Percentiles rank a stretch among this genome's conserved stretches.
Evolutionary conservation across 75 land plant species (phyloP).

Genomic region (Pinus taeda): DNA sequence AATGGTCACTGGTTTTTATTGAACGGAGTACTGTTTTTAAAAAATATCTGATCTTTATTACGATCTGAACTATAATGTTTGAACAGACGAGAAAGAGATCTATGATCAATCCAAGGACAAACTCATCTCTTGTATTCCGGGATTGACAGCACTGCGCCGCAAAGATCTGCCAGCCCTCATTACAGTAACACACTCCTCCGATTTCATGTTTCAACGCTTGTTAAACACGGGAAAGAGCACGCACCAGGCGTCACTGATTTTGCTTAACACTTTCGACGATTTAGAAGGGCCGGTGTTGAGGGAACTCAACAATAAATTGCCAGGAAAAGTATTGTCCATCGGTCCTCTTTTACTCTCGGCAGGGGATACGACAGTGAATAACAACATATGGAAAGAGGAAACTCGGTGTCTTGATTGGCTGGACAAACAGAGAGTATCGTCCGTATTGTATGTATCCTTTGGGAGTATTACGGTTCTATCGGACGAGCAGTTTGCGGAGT

Average conservation of each 20-base stretch:
- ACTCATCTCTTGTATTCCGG: slow-evolving; percentile 11
- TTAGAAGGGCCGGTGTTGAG: slow-evolving; percentile 7
- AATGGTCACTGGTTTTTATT: no score
- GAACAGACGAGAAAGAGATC: no score
- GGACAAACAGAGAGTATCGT: slow-evolving; percentile 3
- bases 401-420: slow-evolving; percentile 28
- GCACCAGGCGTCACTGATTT: not conserved
- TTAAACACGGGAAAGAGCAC: not conserved
- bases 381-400: slow-evolving; percentile 35
- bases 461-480: slow-evolving; percentile 36
- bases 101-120: not conserved
- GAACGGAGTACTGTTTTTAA: no score
- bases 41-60: no score
- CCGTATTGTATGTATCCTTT: slow-evolving; percentile 37
- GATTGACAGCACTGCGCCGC: not conserved
- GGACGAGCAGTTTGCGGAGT: slow-evolving; percentile 19
- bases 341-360: slow-evolving; percentile 8
- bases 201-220: slow-evolving; percentile 9
- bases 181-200: not conserved
- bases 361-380: not conserved
- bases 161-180: slow-evolving; percentile 16
- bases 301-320: not conserved
- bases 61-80: no score
- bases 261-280: slow-evolving; percentile 9
- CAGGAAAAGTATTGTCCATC: slow-evolving; percentile 4